Evolutionary conservation across 1,139 yeast species (phyloP), one percentile per base, ranked within the genome.

Genomic region (Candida tropicalis): DNA sequence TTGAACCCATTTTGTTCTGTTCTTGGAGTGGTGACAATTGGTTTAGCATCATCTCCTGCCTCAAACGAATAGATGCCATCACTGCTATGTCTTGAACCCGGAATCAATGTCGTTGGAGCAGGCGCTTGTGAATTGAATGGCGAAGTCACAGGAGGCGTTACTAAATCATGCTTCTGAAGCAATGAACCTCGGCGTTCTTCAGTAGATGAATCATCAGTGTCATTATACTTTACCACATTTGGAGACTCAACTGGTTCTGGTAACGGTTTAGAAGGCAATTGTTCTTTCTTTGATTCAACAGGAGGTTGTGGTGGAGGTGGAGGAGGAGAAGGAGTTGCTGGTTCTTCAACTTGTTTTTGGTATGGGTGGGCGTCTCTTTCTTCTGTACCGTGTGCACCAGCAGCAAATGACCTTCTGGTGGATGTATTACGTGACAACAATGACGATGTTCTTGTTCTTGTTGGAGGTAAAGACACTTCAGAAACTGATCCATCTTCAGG

Each of bases 41-140:
- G 62, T 16, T 56, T 57, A 33, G 60, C 55, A 38, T 71, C 77
- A 43, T 72, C 77, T 16, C 76, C 77, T 18, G 65, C 64, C 52
- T 70, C 77, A 53, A 72, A 72, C 45, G 75, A 70, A 53, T 69
- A 71, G 43, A 59, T 64, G 2, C 67, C 67, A 16, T 60, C 54
- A 48, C 63, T 60, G 35, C 54, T 50, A 35, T 54, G 59, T 39
- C 58, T 54, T 23, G 60, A 49, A 40, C 55, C 42, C 20, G 51
- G 46, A 28, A 39, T 25, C 2, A 31, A 23, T 22, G 42, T 15
- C 1, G 39, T 36, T n/a, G 37, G 23, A 10, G 34, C 22, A 28
- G 34, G 40, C 11, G 18, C 29, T 31, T 31, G 40, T 5, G 43
- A 23, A 23, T 9, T 38, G 18, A 28, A 25, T 25, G 42, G 40